Evolutionary conservation across 352 stramenopile genomes (phyloP), one percentile per base, ranked within the genome.

Genomic region (Phytophthora cryptogea): DNA sequence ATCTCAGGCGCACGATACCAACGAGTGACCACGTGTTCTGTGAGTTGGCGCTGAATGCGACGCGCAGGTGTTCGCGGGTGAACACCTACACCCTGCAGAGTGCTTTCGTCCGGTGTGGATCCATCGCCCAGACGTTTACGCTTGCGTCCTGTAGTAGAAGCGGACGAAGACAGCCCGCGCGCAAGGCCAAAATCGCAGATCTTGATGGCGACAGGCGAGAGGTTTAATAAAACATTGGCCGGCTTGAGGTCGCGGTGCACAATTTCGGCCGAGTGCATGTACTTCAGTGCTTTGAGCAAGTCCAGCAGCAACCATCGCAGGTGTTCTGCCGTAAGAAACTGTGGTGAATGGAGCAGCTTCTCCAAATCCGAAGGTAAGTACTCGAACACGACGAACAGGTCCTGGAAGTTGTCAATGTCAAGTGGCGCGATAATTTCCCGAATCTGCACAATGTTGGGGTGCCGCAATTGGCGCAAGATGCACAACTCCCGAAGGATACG

Each of bases 1-100:
- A 98, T 95, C 64, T 98, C 94, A 3, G 94, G 94, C 1, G 92
- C 89, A n/a, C 94, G 86, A 61, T 98, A 98, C 94, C 94, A 98
- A 8, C 94, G 80, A 9, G 94, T 98, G 4, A 98, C 92, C 3
- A 98, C 94, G 56, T 98, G 94, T 59, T 98, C 92, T 30, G 94
- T 98, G 26, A 98, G 78, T 64, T 98, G 90, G 8, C 92, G 89
- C 55, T 96, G 79, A 35, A 95, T 93, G 6, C 83, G 80, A 45
- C 89, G 88, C 7, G 75, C 76, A 11, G 83, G 83, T 1, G 83
- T 93, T 23, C 83, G 81, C 14, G 83, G 83, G 56, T 93, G 83
- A 6, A 93, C 76, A 9, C 82, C 78, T 11, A 80, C 74, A 9
- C 80, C 78, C 53, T 90, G 76, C 20, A 90, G 33, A 20, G 74